These are phyloP conservation scores for Plasmodium sp. DNA, from an alignment of 169 alveolate genomes.

Conservation along the genomic window DNA sequence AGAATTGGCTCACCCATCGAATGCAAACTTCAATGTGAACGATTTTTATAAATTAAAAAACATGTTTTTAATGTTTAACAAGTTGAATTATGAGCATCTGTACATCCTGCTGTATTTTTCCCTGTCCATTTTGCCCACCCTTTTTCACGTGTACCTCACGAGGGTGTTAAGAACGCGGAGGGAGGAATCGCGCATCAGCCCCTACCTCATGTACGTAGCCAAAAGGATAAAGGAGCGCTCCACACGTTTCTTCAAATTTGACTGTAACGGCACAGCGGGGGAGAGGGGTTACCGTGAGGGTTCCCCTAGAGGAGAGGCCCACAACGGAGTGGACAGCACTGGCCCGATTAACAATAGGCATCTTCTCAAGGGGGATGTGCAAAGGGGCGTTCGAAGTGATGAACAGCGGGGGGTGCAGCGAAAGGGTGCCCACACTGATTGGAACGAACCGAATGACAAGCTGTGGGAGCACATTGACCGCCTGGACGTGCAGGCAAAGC, in stretches of 20 bases:
- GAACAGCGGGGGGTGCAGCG: background rate
- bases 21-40: constrained; percentile 3
- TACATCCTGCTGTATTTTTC: constrained; percentile 48
- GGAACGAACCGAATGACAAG: background rate
- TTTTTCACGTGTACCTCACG: constrained; percentile 41
- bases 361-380: background rate
- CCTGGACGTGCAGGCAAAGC: background rate
- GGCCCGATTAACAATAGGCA: background rate
- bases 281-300: background rate
- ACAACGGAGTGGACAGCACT: background rate
- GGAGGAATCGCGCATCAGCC: background rate
- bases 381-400: background rate
- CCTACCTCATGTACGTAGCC: constrained; percentile 7
- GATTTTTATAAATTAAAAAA: constrained; percentile 19
- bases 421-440: background rate
- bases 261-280: background rate
- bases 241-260: background rate
- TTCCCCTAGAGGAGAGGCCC: background rate
- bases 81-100: constrained; percentile 27
- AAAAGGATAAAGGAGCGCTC: constrained; percentile 8
- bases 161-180: background rate
- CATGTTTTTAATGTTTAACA: constrained; percentile 14
- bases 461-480: constrained; percentile 11
- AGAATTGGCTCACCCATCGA: background rate
- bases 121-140: constrained; percentile 22